Conservation (phyloP, 176 grass and related monocot species). For the Zoysia pacifica region DNA sequence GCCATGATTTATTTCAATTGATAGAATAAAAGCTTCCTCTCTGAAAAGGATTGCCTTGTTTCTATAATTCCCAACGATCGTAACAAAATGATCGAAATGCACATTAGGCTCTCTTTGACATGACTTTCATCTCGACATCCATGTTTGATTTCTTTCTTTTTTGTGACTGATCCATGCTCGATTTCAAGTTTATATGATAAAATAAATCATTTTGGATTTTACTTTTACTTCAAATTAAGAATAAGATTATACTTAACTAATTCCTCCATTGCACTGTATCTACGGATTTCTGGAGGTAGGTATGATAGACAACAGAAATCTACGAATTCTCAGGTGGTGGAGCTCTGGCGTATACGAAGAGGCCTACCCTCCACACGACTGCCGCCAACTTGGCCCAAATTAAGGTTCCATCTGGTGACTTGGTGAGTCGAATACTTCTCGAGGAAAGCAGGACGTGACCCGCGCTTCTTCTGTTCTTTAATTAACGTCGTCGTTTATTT, state of each 20-base stretch:
- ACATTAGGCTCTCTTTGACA: neutral
- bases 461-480: neutral
- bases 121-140: neutral
- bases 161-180: too few relatives aligned
- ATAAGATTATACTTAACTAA: too few relatives aligned
- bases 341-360: neutral
- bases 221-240: too few relatives aligned
- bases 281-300: too few relatives aligned
- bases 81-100: neutral
- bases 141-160: too few relatives aligned
- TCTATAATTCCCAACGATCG: neutral
- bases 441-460: slow-evolving; percentile 8
- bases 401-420: slow-evolving; percentile 41
- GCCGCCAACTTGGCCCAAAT: slow-evolving; percentile 23
- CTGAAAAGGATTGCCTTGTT: neutral
- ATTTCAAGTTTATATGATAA: neutral
- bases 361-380: neutral
- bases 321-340: neutral
- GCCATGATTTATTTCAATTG: neutral
- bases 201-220: too few relatives aligned
- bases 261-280: too few relatives aligned
- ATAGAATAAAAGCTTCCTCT: neutral
- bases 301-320: too few relatives aligned
- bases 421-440: neutral
- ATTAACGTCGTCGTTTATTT: too few relatives aligned